Evolutionary conservation across 139 green algal species (phyloP), one percentile per base, ranked within the genome.

Genomic region (Zygnema cylindricum): DNA sequence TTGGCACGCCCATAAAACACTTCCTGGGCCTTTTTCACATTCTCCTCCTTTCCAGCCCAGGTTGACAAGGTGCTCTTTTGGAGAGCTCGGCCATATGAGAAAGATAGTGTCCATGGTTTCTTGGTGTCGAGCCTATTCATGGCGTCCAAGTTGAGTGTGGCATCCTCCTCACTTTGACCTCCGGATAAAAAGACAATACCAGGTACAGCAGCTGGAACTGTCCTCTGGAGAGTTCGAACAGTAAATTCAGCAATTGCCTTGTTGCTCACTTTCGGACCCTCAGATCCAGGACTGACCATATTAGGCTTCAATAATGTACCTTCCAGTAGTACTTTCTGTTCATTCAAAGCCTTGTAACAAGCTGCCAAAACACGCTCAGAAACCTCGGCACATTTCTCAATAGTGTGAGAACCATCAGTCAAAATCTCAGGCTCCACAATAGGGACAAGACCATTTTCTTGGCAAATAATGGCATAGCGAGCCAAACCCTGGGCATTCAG

Each of bases 351-450:
- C 83, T 93, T 91, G 69, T 92, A 90, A 42, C 75, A 89, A 35
- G 84, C 88, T 0, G 88, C 88, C 2, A 96, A 36, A 33, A 95
- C 92, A 1, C 55, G 81, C 89, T 95, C 91, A 1, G 87, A 93
- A 3, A 95, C 92, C 83, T 90, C 86, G 0, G 87, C 90, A 85
- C 89, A 94, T 11, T 63, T 88, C 1, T 95, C 90, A 16, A 98
- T 97, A 82, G 86, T 86, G 92, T 98, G 96, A n/a, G 57, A 49
- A 32, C 97, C 97, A 76, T 99, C 97, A 32, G 96, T 97, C 32
- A 99, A 88, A 39, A 99, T 92, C 92, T 99, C 97, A 1, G 97
- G 97, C 93, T 99, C 97, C 36, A 99, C 97, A 63, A 99, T 97
- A 0, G 97, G 97, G 1, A 98, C 95, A 32, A 99, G 85, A 0